phyloP scores from a whole-genome alignment of 1,284 basidiomycete genomes.

The Mycena citricolor region DNA sequence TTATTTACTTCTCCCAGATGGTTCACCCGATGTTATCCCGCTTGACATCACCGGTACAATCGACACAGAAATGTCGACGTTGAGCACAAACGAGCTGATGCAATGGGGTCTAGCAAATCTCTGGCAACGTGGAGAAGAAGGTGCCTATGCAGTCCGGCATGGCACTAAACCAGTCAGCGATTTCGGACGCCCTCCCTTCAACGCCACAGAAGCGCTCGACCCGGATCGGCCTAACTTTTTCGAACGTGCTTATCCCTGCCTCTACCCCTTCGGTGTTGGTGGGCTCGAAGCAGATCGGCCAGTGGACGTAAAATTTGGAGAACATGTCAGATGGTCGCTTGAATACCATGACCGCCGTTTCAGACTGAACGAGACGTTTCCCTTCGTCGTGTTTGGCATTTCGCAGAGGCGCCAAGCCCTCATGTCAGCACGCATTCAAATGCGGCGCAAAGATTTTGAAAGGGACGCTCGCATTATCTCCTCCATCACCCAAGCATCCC shows the following conservation, averaged over 20 bases:
- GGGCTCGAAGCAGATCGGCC: conserved; percentile 17
- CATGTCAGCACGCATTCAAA: conserved; percentile 22
- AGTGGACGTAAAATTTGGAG: conserved; percentile 5
- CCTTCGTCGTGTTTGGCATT: conserved; percentile 23
- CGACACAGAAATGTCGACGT: conserved; percentile 21
- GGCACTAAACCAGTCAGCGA: conserved; percentile 13
- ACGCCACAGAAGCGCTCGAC: conserved; percentile 5
- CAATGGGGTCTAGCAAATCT: conserved; percentile 17
- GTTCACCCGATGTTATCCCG: conserved; percentile 19
- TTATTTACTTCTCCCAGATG: conserved; percentile 1
- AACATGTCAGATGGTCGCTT: conserved; percentile 19
- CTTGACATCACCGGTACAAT: conserved; percentile 22
- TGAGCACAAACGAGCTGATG: conserved; percentile 16
- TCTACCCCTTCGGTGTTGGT: conserved; percentile 24
- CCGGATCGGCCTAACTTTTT: conserved; percentile 18
- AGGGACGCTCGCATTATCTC: conserved; percentile 8
- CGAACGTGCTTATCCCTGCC: conserved; percentile 23
- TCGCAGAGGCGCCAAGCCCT: conserved; percentile 20
- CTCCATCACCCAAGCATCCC: conserved; percentile 14
- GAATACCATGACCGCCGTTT: conserved; percentile 19
- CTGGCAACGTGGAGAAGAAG: conserved; percentile 20
- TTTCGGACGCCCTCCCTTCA: conserved; percentile 5
- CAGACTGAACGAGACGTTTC: conserved; percentile 16
- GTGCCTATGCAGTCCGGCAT: conserved; percentile 14
- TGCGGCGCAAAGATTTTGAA: conserved; percentile 23